A percentile compares a stretch with the other conserved stretches of the same genome.
Conservation (phyloP, 1,139 yeast species). For the Saccharomyces hybrid region DNA sequence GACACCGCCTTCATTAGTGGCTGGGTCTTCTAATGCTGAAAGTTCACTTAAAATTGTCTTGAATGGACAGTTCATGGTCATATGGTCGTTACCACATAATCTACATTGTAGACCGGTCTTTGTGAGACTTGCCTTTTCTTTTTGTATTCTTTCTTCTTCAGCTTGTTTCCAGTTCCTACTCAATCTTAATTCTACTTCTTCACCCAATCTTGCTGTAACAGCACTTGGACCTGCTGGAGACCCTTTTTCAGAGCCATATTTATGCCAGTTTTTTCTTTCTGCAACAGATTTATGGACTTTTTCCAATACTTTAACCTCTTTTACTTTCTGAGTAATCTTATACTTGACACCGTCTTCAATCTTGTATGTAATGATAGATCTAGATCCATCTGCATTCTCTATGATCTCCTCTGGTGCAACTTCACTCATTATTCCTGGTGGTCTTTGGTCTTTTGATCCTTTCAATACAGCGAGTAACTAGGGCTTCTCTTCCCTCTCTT, state of each 20-base stretch:
- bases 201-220: conserved; percentile 85
- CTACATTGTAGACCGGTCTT: conserved; percentile 60
- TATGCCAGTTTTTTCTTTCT: conserved; percentile 61
- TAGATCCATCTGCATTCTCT: conserved; percentile 79
- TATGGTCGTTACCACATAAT: conserved; percentile 90
- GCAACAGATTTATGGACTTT: conserved; percentile 74
- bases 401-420: conserved; percentile 63
- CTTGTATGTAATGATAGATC: conserved; percentile 74
- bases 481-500: background rate
- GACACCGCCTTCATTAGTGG: conserved; percentile 32
- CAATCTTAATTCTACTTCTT: conserved; percentile 61
- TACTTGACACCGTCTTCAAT: conserved; percentile 77
- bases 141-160: conserved; percentile 50
- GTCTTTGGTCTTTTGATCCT: background rate
- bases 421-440: conserved; percentile 30
- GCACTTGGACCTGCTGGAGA: conserved; percentile 81
- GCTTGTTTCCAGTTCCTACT: conserved; percentile 69
- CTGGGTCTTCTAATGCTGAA: conserved; percentile 36
- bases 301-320: conserved; percentile 69
- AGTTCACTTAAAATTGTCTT: conserved; percentile 73
- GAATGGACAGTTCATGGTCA: conserved; percentile 92
- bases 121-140: conserved; percentile 49
- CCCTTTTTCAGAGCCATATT: conserved; percentile 76
- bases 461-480: background rate
- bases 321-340: conserved; percentile 78